Conservation (phyloP, 75 land plant genomes). For the Selaginella moellendorffii region DNA sequence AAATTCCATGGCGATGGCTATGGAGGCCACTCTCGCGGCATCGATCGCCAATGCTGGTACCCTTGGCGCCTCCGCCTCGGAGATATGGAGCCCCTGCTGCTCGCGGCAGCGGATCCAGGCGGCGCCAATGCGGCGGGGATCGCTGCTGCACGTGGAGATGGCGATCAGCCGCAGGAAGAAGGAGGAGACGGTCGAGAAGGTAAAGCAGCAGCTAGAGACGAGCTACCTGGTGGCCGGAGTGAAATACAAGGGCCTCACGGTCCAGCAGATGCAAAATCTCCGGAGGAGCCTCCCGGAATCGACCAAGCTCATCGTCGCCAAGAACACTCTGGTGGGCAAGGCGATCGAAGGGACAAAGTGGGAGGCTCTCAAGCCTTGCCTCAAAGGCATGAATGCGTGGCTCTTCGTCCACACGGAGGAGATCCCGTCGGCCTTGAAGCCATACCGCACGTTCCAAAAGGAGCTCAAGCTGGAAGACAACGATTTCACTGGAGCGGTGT, state of each 20-base stretch:
- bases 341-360: conserved; percentile 85
- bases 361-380: conserved; percentile 74
- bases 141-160: conserved; percentile 17
- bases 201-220: conserved; percentile 52
- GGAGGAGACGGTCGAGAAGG: conserved; percentile 63
- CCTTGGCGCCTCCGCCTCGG: neutral
- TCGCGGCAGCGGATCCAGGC: neutral
- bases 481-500: conserved; percentile 81
- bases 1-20: neutral
- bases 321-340: conserved; percentile 76
- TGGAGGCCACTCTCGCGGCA: neutral
- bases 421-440: conserved; percentile 78
- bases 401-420: conserved; percentile 89
- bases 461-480: conserved; percentile 65
- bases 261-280: conserved; percentile 63
- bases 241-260: conserved; percentile 64
- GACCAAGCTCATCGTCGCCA: conserved; percentile 61
- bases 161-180: conserved; percentile 75
- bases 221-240: conserved; percentile 79
- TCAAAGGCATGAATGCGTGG: conserved; percentile 91
- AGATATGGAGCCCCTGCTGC: neutral
- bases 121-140: conserved; percentile 7
- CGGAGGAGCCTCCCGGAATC: conserved; percentile 45
- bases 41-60: neutral
- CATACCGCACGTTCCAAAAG: conserved; percentile 79